Base-by-base conservation (phyloP, 2,329 filamentous ascomycete species). In the Lachnum nothofagi region DNA sequence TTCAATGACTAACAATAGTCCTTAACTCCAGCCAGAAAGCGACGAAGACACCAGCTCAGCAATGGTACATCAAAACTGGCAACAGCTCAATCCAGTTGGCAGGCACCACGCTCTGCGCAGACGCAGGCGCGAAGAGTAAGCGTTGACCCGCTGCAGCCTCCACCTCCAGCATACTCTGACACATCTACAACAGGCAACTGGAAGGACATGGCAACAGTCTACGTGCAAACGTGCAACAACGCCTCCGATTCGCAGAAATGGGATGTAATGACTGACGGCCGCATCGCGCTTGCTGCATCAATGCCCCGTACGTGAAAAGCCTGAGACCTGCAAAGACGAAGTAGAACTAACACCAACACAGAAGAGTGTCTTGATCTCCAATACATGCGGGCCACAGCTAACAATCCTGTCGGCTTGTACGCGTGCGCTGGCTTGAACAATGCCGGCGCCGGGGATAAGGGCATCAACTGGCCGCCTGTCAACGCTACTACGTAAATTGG, bases 21-120 rank as follows among this genome's bases (percentile, higher is more conserved):
- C 35, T 16, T 14, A 17, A 17, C 14, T 37, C 9, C 35, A 57
- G 54, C 2, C 48, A 57, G 20, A 55, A 45, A 9, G 42, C 48
- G 5, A 44, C 24, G 10, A 52, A 41, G 10, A 57, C 46, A 17
- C 35, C 50, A 4, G 48, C 46, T 3, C 52, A 57, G 24, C 52
- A 55, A 37, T 57, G 55, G 55, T 55, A 55, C 43, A 34, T 57
- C 31, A 53, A 53, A 38, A 45, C 45, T n/a, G 55, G 55, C 5
- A 55, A 53, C 41, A 43, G 35, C 6, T 43, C 44, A 3, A 55
- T 57, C 34, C 52, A 52, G 25, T 37, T 52, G 33, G 50, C 48
- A 8, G 40, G 35, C 19, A 48, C 48, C 1, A 53, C 46, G 0
- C 44, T 53, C 8, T 57, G 55, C 23, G 25, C 55, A 10, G 55